A percentile compares a stretch with the other conserved stretches of the same genome.
These are phyloP conservation scores for Cercophora newfieldiana DNA, from an alignment of 495 filamentous ascomycete species.

Conservation along the genomic window DNA sequence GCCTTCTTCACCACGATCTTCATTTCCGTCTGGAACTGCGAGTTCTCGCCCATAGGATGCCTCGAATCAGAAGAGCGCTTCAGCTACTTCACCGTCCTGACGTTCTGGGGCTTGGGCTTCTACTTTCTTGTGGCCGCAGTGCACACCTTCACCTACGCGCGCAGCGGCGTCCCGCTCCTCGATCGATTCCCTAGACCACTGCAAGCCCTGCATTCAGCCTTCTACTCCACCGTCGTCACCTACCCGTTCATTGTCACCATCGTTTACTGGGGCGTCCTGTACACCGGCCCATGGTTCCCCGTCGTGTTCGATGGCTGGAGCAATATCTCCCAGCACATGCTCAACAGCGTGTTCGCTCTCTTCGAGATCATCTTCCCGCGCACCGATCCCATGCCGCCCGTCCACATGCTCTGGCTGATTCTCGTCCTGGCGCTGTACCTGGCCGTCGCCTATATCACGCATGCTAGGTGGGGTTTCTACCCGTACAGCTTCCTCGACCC, in stretches of 20 bases:
- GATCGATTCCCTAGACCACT: slow-evolving; percentile 60
- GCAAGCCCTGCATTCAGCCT: slow-evolving; percentile 63
- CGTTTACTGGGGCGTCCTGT: slow-evolving; percentile 64
- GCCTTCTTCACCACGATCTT: slow-evolving; percentile 69
- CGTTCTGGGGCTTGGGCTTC: slow-evolving; percentile 79
- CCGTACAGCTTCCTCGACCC: slow-evolving; percentile 73
- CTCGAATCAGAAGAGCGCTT: slow-evolving; percentile 51
- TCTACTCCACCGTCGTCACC: slow-evolving; percentile 65
- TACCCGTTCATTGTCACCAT: slow-evolving; percentile 70
- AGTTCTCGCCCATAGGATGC: slow-evolving; percentile 30
- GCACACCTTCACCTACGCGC: slow-evolving; percentile 68
- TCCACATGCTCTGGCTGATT: slow-evolving; percentile 58
- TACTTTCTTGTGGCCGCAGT: slow-evolving; percentile 65
- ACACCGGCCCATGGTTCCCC: slow-evolving; percentile 52
- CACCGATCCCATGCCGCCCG: slow-evolving; percentile 56
- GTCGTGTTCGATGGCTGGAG: slow-evolving; percentile 58
- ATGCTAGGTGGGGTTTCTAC: slow-evolving; percentile 68
- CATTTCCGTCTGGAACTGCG: slow-evolving; percentile 61
- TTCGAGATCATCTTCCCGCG: slow-evolving; percentile 70
- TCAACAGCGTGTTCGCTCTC: slow-evolving; percentile 71
- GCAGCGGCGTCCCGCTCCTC: slow-evolving; percentile 54
- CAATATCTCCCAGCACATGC: slow-evolving; percentile 72
- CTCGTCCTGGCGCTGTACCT: slow-evolving; percentile 70
- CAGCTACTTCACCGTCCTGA: slow-evolving; percentile 77
- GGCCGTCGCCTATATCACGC: slow-evolving; percentile 70